Percentiles rank a stretch among this genome's conserved stretches.
These are phyloP conservation scores for Penicillium sp. DNA, from an alignment of 2,329 filamentous ascomycete species.

Conservation along the genomic window DNA sequence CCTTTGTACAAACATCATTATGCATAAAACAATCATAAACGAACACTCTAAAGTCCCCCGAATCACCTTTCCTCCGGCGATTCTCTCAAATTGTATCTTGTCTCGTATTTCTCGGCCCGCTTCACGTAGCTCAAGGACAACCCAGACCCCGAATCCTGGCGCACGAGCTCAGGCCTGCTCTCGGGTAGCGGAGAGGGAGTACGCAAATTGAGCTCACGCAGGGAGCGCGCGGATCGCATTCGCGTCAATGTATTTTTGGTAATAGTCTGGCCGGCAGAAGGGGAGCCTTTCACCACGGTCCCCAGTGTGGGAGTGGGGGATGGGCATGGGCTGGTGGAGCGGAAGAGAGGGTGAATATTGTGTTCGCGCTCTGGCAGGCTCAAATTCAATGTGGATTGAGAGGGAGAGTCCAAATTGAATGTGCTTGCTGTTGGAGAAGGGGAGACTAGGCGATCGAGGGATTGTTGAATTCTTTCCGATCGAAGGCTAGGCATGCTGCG, in stretches of 20 bases:
- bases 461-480: conserved; percentile 21
- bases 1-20: background rate
- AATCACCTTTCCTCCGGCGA: conserved; percentile 28
- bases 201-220: conserved; percentile 20
- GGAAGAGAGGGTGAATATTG: conserved; percentile 59
- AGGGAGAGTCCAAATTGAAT: conserved; percentile 14
- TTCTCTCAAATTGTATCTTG: conserved; percentile 29
- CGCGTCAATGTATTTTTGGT: conserved; percentile 37
- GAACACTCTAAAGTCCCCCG: too few species aligned
- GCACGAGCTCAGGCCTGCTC: conserved; percentile 4
- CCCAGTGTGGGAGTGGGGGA: conserved; percentile 52
- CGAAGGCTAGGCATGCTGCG: conserved; percentile 23
- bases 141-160: conserved; percentile 8
- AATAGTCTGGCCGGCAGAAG: conserved; percentile 54
- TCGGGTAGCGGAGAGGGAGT: conserved; percentile 11
- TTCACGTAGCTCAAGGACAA: conserved; percentile 23
- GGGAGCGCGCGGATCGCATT: conserved; percentile 36
- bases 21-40: background rate
- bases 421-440: conserved; percentile 24
- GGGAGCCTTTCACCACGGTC: conserved; percentile 56
- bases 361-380: conserved; percentile 40
- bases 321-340: conserved; percentile 53
- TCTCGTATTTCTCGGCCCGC: conserved; percentile 21
- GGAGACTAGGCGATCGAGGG: conserved; percentile 26
- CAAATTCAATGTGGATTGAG: conserved; percentile 19